Evolutionary conservation across 1,139 yeast genomes (phyloP).

Genomic region (Pneumocystis jirovecii): DNA sequence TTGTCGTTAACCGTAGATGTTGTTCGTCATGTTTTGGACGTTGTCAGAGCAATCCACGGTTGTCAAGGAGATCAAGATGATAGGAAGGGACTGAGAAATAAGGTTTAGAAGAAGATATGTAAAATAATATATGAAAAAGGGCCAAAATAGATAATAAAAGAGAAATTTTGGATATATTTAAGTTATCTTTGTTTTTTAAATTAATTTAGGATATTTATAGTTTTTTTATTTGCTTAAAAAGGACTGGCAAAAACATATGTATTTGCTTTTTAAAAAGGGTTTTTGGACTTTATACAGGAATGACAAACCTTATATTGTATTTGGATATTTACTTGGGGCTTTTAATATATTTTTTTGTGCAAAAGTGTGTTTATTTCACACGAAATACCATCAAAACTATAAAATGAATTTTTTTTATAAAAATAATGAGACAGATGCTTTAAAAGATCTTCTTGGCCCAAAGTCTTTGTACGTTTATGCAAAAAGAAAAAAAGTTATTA

Average conservation of each 20-base stretch:
- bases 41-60: background rate
- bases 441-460: background rate
- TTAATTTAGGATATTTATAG: no score
- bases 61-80: background rate
- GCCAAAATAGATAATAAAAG: no score
- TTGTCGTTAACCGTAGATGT: background rate
- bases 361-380: background rate
- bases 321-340: background rate
- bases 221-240: no score
- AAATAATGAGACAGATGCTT: background rate
- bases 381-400: background rate
- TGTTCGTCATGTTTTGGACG: background rate
- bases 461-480: background rate
- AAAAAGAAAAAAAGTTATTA: background rate
- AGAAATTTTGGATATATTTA: no score
- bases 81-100: no score
- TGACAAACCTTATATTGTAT: no score
- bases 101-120: no score
- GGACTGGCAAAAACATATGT: background rate
- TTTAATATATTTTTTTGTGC: background rate
- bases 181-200: no score
- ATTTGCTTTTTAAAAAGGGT: no score
- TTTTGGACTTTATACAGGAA: background rate
- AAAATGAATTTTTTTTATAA: background rate
- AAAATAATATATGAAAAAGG: no score